Evolutionary conservation across 2,329 filamentous ascomycete genomes (phyloP).

Genomic region (Colletotrichum graminicola): DNA sequence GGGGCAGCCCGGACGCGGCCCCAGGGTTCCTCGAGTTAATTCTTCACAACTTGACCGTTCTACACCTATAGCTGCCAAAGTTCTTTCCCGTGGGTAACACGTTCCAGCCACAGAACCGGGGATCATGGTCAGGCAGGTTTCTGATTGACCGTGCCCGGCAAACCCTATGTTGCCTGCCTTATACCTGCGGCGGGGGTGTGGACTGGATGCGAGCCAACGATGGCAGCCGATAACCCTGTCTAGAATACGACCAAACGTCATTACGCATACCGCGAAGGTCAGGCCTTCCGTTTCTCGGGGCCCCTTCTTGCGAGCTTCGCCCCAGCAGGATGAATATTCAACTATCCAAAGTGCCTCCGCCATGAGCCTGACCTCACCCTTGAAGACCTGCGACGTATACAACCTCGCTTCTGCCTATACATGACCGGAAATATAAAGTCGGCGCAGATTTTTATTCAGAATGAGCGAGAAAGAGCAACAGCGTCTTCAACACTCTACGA

Average conservation of each 20-base stretch:
- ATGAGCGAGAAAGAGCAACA: conserved; percentile 34
- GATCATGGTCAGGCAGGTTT: conserved; percentile 24
- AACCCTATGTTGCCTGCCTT: conserved; percentile 30
- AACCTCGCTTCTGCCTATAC: conserved; percentile 1
- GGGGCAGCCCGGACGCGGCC: conserved; percentile 1
- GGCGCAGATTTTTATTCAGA: conserved; percentile 20
- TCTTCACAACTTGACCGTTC: conserved; percentile 8
- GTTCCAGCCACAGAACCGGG: conserved; percentile 20
- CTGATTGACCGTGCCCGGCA: conserved; percentile 12
- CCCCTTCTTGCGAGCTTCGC: conserved; percentile 15
- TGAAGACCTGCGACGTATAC: conserved; percentile 5
- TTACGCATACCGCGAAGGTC: conserved; percentile 18
- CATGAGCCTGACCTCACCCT: conserved; percentile 11
- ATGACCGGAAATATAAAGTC: conserved; percentile 33
- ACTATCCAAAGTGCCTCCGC: conserved; percentile 36
- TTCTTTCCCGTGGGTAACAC: conserved; percentile 21
- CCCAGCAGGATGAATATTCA: conserved; percentile 18
- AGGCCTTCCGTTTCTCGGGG: background rate
- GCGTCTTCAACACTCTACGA: conserved; percentile 16
- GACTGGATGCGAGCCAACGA: conserved; percentile 27
- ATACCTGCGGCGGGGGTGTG: conserved; percentile 23
- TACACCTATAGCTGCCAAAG: conserved; percentile 27
- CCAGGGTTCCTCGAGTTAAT: background rate
- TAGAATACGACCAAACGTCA: conserved; percentile 16
- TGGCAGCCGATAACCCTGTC: conserved; percentile 25